Evolutionary conservation across 352 stramenopile genomes (phyloP).

Genomic region (Peronospora farinosa): DNA sequence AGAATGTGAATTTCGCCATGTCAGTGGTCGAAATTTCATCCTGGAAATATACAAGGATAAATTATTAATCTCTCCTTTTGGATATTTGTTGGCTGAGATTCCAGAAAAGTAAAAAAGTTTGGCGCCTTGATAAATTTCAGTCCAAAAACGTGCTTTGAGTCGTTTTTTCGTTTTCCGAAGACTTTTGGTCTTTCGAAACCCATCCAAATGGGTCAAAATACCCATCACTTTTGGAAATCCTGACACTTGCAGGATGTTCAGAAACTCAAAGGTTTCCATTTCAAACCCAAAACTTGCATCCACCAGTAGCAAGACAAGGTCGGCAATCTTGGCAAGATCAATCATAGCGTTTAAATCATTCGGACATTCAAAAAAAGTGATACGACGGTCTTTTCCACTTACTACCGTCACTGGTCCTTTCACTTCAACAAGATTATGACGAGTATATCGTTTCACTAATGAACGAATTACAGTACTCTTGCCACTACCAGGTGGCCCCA

Average conservation of each 20-base stretch:
- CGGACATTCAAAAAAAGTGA: constrained; percentile 99
- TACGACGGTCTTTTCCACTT: constrained; percentile 94
- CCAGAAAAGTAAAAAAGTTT: constrained; percentile 98
- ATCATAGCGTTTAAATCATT: constrained; percentile 91
- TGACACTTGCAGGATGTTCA: constrained; percentile 97
- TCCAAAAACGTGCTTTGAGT: constrained; percentile 99
- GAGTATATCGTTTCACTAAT: constrained; percentile 99
- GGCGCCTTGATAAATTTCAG: constrained; percentile 92
- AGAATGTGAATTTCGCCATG: constrained; percentile 99
- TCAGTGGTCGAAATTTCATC: constrained; percentile 97
- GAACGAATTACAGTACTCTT: constrained; percentile 98
- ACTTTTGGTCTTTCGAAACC: constrained; percentile 97
- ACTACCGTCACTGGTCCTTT: constrained; percentile 99
- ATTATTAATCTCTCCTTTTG: constrained; percentile 98
- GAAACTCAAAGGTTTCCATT: constrained; percentile 99
- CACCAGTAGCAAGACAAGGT: constrained; percentile 97
- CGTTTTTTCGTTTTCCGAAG: constrained; percentile 97
- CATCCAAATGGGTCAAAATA: constrained; percentile 98
- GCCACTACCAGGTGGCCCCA: constrained; percentile 93
- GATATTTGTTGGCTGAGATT: constrained; percentile 98
- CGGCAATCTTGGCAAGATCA: constrained; percentile 97
- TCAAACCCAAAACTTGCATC: constrained; percentile 99
- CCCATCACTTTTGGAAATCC: constrained; percentile 95
- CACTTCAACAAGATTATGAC: constrained; percentile 94
- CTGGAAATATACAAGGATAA: constrained; percentile 95